A percentile compares a stretch with the other conserved stretches of the same genome.
phyloP scores from a whole-genome alignment of 2,329 filamentous ascomycete species.

The Amphichorda felina region DNA sequence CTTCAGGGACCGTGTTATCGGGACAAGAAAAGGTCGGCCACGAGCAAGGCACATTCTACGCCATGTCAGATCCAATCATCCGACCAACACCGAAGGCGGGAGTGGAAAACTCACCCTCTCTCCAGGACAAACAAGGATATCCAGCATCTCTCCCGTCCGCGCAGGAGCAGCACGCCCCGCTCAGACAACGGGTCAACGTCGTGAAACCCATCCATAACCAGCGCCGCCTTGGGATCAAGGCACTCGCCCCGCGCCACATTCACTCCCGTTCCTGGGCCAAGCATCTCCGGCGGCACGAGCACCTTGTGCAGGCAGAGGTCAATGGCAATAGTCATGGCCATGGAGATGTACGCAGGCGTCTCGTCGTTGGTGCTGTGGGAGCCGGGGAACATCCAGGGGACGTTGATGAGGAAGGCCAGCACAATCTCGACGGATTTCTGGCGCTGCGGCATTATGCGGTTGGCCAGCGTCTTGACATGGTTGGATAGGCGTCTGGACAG shows the following conservation, averaged over 20 bases:
- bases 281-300: constrained; percentile 40
- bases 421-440: constrained; percentile 64
- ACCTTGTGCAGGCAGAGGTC: constrained; percentile 62
- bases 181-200: constrained; percentile 49
- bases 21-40: constrained; percentile 56
- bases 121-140: constrained; percentile 62
- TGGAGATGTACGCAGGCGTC: constrained; percentile 58
- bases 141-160: constrained; percentile 58
- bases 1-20: constrained; percentile 52
- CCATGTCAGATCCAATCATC: neutral
- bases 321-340: constrained; percentile 56
- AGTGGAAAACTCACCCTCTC: constrained; percentile 35
- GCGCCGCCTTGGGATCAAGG: constrained; percentile 52
- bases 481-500: constrained; percentile 53
- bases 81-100: no score
- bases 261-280: constrained; percentile 28
- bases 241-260: constrained; percentile 52
- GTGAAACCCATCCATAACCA: constrained; percentile 56
- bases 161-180: constrained; percentile 46
- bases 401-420: constrained; percentile 62
- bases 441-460: constrained; percentile 47
- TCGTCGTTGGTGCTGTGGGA: constrained; percentile 60
- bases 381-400: constrained; percentile 64
- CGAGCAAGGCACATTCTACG: constrained; percentile 53
- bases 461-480: constrained; percentile 51